Conservation (phyloP, 805 yeast genomes). For the Pichia cabralensis region DNA sequence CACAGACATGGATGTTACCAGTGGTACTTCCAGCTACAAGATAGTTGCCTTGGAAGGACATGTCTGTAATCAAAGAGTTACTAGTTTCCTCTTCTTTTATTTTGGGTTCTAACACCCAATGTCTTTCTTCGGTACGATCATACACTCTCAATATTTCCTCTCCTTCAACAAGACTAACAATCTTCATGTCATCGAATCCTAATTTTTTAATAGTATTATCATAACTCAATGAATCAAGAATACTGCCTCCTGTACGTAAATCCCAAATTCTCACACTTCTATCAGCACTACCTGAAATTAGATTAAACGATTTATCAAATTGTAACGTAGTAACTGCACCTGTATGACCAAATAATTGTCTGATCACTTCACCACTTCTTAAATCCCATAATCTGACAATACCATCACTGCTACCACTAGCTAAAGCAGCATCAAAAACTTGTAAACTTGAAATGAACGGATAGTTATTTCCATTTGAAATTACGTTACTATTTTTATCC, state of each 20-base stretch:
- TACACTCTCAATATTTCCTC: slow-evolving; percentile 45
- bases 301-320: slow-evolving; percentile 49
- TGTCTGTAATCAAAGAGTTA: background rate
- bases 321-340: slow-evolving; percentile 58
- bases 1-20: slow-evolving; percentile 61
- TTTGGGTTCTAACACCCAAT: slow-evolving; percentile 33
- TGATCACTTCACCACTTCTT: slow-evolving; percentile 55
- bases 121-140: slow-evolving; percentile 44
- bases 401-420: slow-evolving; percentile 73
- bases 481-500: slow-evolving; percentile 7
- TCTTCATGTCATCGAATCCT: slow-evolving; percentile 48
- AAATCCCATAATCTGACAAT: slow-evolving; percentile 69
- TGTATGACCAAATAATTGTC: slow-evolving; percentile 57
- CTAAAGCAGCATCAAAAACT: slow-evolving; percentile 66
- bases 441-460: slow-evolving; percentile 60
- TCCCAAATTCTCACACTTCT: slow-evolving; percentile 66
- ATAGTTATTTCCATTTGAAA: slow-evolving; percentile 7
- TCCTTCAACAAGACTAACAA: slow-evolving; percentile 37
- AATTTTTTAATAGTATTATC: slow-evolving; percentile 45
- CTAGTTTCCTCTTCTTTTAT: background rate
- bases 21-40: slow-evolving; percentile 52
- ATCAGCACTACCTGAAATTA: slow-evolving; percentile 57
- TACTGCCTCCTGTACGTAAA: slow-evolving; percentile 53
- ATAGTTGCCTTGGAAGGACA: slow-evolving; percentile 49
- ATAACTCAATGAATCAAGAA: slow-evolving; percentile 52